Percentiles rank a stretch among this genome's conserved stretches.
Evolutionary conservation across 2,329 filamentous ascomycete genomes (phyloP).

Genomic region (Colletotrichum sp.): DNA sequence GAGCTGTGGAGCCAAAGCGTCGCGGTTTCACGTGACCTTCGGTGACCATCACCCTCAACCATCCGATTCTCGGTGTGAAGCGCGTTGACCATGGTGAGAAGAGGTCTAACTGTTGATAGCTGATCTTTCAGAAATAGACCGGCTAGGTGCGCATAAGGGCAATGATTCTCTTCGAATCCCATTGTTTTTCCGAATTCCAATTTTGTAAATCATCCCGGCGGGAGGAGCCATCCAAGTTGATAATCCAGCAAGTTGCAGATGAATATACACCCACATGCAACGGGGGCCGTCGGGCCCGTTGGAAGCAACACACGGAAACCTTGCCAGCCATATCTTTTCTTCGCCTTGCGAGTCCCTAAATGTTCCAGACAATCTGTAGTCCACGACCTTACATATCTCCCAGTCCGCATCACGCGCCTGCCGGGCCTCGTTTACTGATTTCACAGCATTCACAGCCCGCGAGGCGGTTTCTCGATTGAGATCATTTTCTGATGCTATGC

Average conservation of each 20-base stretch:
- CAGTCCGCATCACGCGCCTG: background rate
- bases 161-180: background rate
- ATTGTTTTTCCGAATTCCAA: background rate
- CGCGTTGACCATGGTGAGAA: background rate
- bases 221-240: background rate
- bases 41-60: background rate
- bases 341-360: background rate
- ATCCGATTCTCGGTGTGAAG: background rate
- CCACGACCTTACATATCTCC: background rate
- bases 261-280: background rate
- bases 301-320: background rate
- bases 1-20: background rate
- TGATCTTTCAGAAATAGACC: background rate
- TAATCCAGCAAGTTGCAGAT: background rate
- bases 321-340: background rate
- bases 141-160: background rate
- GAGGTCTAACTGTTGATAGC: background rate
- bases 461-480: background rate
- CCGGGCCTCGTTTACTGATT: background rate
- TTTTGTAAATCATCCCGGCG: background rate
- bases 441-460: background rate
- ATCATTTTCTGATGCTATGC: background rate
- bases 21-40: background rate
- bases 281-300: background rate
- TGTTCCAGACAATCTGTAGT: background rate